Base-by-base conservation (phyloP, 1,284 basidiomycete species). In the Cystobasidium sp. region DNA sequence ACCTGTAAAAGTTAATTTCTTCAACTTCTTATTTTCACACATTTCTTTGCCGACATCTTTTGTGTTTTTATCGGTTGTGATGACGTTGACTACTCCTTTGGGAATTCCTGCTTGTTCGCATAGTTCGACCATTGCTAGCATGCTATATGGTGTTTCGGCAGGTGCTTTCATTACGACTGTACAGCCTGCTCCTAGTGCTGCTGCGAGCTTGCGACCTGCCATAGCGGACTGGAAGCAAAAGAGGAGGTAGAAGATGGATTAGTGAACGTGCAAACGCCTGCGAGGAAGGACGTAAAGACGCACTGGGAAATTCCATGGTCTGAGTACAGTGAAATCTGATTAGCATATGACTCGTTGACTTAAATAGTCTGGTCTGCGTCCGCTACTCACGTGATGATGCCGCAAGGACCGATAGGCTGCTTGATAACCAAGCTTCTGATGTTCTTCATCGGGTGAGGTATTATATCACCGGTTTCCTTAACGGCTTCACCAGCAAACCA, bases 91-190 rank as follows among this genome's bases (percentile, higher is more conserved):
- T 56, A 98, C 95, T 66, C 97, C 97, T 68, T 92, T 89, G 14
- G 97, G 96, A 61, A 99, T 86, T 55, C 95, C 96, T 12, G 95
- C 96, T 73, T 93, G 89, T 63, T 87, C 86, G 12, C 70, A 72
- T 16, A 80, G 75, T 37, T 95, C 92, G 7, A 88, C 89, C 18
- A 97, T 84, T 4, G 96, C 97, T 22, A 99, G 87, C 18, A 91
- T 90, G 47, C 94, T 94, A 84, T 93, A 97, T 0, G 97, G 97
- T 0, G 97, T 95, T 84, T 99, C 96, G 0, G 94, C 88, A 1
- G 97, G 91, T 2, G 95, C 94, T 82, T 56, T 68, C 56, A 77
- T 89, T 69, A 99, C 95, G 0, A 89, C 87, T 0, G 96, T 98
- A 83, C 97, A 99, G 31, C 97, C 97, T 18, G 94, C 94, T 5